Evolutionary conservation across 345 rosid species (phyloP).

Genomic region (Brassica juncea): DNA sequence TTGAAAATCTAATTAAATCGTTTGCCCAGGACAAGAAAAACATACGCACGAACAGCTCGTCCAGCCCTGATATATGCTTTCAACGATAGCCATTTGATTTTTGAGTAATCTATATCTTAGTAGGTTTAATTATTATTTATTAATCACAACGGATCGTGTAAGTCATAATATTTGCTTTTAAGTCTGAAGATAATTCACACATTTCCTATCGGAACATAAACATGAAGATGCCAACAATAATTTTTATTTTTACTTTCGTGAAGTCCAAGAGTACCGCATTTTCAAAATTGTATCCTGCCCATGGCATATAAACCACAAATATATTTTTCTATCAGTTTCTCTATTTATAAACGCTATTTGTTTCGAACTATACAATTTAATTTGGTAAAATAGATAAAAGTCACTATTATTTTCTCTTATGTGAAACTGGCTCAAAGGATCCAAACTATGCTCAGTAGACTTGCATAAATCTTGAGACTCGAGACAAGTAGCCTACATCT

Average conservation of each 20-base stretch:
- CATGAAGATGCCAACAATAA: neutral
- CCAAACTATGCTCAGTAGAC: neutral
- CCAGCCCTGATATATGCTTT: neutral
- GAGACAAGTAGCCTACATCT: slow-evolving; percentile 4
- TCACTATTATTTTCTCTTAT: neutral
- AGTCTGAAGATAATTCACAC: slow-evolving; percentile 23
- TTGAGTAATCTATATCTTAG: slow-evolving; percentile 4
- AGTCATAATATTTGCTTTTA: slow-evolving; percentile 34
- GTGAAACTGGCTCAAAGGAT: slow-evolving; percentile 5
- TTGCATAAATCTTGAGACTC: slow-evolving; percentile 7
- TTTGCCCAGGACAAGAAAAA: neutral
- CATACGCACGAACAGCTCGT: neutral
- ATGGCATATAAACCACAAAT: no score
- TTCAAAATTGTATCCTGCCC: no score
- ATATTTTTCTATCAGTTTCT: neutral
- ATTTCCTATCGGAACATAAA: slow-evolving; percentile 7
- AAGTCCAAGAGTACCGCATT: neutral
- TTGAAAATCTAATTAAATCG: neutral
- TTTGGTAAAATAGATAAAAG: neutral
- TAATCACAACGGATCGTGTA: slow-evolving; percentile 24
- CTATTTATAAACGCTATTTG: neutral
- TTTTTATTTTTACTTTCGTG: neutral
- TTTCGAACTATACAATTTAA: neutral
- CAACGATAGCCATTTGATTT: neutral
- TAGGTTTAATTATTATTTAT: neutral